A percentile compares a stretch with the other conserved stretches of the same genome.
Conservation (phyloP, 2,329 filamentous ascomycete genomes). For the Alternaria tenuissima region DNA sequence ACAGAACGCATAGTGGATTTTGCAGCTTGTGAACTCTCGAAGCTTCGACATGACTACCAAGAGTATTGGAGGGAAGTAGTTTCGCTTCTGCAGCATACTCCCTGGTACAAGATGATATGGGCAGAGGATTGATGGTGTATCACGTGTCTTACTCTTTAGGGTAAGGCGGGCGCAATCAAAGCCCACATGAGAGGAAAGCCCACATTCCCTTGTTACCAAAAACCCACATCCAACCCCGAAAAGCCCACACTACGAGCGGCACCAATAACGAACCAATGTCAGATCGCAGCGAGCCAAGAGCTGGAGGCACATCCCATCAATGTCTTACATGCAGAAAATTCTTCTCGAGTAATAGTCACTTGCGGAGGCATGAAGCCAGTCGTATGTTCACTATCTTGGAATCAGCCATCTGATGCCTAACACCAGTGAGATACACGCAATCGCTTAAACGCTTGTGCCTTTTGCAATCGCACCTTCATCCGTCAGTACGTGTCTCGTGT, state of each 20-base stretch:
- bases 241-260: neutral
- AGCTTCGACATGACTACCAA: neutral
- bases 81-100: neutral
- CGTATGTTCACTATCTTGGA: neutral
- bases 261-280: neutral
- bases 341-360: neutral
- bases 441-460: neutral
- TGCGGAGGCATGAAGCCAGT: neutral
- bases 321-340: neutral
- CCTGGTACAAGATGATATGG: neutral
- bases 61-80: neutral
- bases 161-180: slow-evolving; percentile 9
- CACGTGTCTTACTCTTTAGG: slow-evolving; percentile 4
- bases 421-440: neutral
- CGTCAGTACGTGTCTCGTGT: neutral
- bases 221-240: neutral
- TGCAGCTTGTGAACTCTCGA: neutral
- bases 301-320: neutral
- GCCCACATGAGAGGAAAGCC: slow-evolving; percentile 19
- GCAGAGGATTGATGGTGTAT: neutral
- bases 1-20: neutral
- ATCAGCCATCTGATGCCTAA: neutral
- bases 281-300: neutral
- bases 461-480: neutral
- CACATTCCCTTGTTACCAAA: slow-evolving; percentile 1